These are phyloP conservation scores for Carpinus viminea DNA, from an alignment of 306 rosid genomes.

Conservation along the genomic window DNA sequence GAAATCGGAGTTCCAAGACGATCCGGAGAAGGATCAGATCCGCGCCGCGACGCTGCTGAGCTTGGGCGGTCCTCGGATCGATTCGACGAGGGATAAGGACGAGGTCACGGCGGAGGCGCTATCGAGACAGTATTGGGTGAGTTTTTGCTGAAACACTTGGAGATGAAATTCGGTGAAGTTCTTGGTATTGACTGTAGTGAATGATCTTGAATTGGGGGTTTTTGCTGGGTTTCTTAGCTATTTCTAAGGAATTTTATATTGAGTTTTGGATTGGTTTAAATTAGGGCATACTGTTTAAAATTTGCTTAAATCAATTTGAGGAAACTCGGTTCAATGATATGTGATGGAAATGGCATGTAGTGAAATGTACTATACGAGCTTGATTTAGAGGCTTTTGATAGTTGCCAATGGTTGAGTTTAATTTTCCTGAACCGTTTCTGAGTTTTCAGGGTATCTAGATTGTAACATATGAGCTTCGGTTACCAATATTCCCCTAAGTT, in stretches of 20 bases:
- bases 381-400: conserved; percentile 7
- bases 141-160: conserved; percentile 28
- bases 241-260: background rate
- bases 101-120: conserved; percentile 64
- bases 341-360: background rate
- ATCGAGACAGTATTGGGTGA: conserved; percentile 96
- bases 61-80: conserved; percentile 61
- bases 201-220: conserved; percentile 23
- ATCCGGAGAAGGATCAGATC: conserved; percentile 96
- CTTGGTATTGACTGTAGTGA: conserved; percentile 1
- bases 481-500: background rate
- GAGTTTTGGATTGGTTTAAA: conserved; percentile 9
- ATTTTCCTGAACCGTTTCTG: background rate
- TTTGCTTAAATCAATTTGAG: background rate
- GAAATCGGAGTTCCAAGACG: conserved; percentile 75
- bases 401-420: background rate
- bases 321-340: background rate
- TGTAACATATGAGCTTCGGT: background rate
- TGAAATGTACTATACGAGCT: conserved; percentile 24
- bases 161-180: conserved; percentile 8
- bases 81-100: conserved; percentile 47
- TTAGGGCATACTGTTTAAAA: background rate
- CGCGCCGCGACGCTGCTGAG: conserved; percentile 83
- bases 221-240: background rate
- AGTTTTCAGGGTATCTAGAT: background rate